These are phyloP conservation scores for Cutaneotrichosporon sp. DNA, from an alignment of 1,284 basidiomycete species.

Conservation along the genomic window DNA sequence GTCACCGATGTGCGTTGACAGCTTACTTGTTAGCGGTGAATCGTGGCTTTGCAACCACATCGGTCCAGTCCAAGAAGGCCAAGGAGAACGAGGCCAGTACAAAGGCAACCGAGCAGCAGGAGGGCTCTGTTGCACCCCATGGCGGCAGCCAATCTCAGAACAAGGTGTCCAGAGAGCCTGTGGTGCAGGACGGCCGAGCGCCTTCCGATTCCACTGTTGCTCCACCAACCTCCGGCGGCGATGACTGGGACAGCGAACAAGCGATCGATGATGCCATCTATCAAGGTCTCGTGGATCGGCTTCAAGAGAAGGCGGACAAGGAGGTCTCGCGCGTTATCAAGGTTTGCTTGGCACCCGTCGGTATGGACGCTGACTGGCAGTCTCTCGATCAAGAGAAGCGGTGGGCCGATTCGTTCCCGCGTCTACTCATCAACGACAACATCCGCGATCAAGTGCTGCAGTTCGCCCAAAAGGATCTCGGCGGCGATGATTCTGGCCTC, in stretches of 20 bases:
- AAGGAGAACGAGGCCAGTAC: slow-evolving; percentile 52
- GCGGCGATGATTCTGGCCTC: slow-evolving; percentile 35
- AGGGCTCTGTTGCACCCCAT: neutral
- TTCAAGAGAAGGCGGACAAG: slow-evolving; percentile 86
- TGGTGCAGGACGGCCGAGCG: neutral
- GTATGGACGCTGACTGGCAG: slow-evolving; percentile 55
- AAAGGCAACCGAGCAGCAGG: slow-evolving; percentile 17
- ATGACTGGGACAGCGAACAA: slow-evolving; percentile 42
- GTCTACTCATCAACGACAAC: slow-evolving; percentile 65
- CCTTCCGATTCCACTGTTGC: neutral
- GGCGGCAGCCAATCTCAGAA: neutral
- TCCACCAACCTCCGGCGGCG: slow-evolving; percentile 21
- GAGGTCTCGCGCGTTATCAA: slow-evolving; percentile 73
- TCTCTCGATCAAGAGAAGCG: slow-evolving; percentile 81
- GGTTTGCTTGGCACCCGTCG: slow-evolving; percentile 45
- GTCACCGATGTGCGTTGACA: slow-evolving; percentile 28
- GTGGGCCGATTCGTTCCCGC: slow-evolving; percentile 66
- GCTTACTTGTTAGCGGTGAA: slow-evolving; percentile 37
- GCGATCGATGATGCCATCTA: slow-evolving; percentile 31
- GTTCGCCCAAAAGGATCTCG: neutral
- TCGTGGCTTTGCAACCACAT: slow-evolving; percentile 81
- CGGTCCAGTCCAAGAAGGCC: slow-evolving; percentile 69
- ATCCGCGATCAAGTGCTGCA: slow-evolving; percentile 64
- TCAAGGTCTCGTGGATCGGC: slow-evolving; percentile 67
- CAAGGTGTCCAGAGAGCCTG: neutral